These are phyloP conservation scores for Coniferiporia sulphurascens DNA, from an alignment of 1,284 basidiomycete species.

Conservation along the genomic window DNA sequence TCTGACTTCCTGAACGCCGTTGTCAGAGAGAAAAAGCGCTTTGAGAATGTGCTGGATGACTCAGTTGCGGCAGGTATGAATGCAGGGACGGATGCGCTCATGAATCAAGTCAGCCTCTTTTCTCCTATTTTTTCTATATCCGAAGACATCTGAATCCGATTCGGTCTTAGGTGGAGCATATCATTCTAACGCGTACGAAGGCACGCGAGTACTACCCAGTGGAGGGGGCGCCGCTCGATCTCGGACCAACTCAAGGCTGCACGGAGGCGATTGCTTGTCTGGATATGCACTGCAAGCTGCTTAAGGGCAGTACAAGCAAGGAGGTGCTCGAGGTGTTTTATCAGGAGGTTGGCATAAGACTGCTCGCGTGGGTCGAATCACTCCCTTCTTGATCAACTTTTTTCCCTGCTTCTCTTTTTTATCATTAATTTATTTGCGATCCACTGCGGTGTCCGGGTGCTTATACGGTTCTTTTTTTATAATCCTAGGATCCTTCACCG, in stretches of 20 bases:
- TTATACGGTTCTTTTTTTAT: not conserved
- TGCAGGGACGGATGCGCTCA: constrained; percentile 91
- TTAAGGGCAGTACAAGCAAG: constrained; percentile 91
- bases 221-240: constrained; percentile 68
- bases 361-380: constrained; percentile 69
- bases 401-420: not conserved
- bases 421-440: too few species aligned
- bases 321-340: constrained; percentile 97
- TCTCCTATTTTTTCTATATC: not conserved
- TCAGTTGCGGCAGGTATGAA: constrained; percentile 91
- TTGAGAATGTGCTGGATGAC: constrained; percentile 90
- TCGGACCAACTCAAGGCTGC: constrained; percentile 85
- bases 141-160: not conserved
- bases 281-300: constrained; percentile 82
- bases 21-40: constrained; percentile 93
- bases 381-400: not conserved
- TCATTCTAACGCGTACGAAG: constrained; percentile 78
- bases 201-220: constrained; percentile 89
- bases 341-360: constrained; percentile 90
- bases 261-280: constrained; percentile 82
- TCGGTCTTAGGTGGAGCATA: constrained; percentile 78
- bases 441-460: not conserved
- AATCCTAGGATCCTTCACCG: constrained; percentile 81
- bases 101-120: constrained; percentile 74
- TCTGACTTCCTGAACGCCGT: constrained; percentile 93